Conservation (phyloP, 495 filamentous ascomycete genomes). For the Glutinoglossum americanum region DNA sequence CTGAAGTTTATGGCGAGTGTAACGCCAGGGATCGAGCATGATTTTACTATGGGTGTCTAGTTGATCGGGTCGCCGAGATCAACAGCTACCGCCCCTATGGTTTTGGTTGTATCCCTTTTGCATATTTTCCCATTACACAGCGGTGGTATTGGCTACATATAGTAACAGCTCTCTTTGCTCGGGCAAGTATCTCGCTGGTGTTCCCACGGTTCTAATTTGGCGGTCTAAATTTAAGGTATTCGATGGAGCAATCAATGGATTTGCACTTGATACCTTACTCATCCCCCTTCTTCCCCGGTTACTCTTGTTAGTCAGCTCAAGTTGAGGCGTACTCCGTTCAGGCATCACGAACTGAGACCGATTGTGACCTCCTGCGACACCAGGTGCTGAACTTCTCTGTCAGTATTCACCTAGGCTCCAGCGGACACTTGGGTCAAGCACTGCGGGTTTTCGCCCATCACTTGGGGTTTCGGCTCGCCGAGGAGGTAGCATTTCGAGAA, state of each 20-base stretch:
- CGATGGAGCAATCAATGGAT: not conserved
- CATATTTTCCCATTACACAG: not conserved
- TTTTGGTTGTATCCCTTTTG: not conserved
- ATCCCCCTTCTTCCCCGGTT: not conserved
- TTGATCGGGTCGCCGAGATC: constrained; percentile 1
- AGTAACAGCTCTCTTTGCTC: not conserved
- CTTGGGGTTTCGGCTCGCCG: no score
- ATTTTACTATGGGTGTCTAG: constrained; percentile 93
- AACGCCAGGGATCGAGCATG: constrained; percentile 90
- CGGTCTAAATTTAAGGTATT: not conserved
- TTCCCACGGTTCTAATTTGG: not conserved
- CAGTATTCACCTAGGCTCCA: no score
- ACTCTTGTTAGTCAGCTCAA: not conserved
- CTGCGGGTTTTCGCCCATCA: no score
- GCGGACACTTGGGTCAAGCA: no score
- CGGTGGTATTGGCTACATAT: not conserved
- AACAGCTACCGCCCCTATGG: not conserved
- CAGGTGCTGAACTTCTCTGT: no score
- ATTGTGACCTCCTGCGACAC: no score
- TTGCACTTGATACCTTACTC: not conserved
- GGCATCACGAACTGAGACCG: no score
- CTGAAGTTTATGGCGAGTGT: constrained; percentile 97
- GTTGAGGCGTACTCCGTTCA: not conserved
- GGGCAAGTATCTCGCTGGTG: not conserved
- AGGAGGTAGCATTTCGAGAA: no score